Percentiles rank a stretch among this genome's conserved stretches.
These are phyloP conservation scores for Priceomyces castillae DNA, from an alignment of 805 yeast species.

Conservation along the genomic window DNA sequence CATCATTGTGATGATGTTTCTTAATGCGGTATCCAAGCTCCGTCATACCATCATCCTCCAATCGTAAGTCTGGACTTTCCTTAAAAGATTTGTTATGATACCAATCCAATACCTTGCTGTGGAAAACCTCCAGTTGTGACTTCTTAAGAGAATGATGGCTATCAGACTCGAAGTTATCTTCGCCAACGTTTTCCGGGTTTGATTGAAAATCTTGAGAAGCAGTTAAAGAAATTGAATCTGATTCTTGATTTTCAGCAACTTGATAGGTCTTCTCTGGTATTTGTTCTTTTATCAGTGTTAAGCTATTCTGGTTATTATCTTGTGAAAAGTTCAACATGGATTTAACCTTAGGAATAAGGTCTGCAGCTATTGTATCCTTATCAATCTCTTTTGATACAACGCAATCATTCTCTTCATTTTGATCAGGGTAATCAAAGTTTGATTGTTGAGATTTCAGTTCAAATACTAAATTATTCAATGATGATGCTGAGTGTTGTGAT, in stretches of 20 bases:
- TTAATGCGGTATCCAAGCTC: slow-evolving; percentile 42
- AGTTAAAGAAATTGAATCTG: background rate
- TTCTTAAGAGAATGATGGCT: background rate
- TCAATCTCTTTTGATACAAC: background rate
- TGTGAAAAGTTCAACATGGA: slow-evolving; percentile 30
- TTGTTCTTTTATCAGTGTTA: background rate
- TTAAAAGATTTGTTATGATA: slow-evolving; percentile 4
- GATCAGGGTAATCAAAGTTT: background rate
- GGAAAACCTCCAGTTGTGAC: background rate
- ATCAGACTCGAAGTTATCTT: background rate
- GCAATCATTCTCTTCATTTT: background rate
- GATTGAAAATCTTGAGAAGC: background rate
- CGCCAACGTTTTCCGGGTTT: background rate
- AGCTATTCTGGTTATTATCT: slow-evolving; percentile 7
- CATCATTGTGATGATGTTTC: slow-evolving; percentile 42
- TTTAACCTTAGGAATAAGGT: slow-evolving; percentile 16
- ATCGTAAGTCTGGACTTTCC: slow-evolving; percentile 12
- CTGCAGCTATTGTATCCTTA: background rate
- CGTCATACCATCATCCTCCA: slow-evolving; percentile 32
- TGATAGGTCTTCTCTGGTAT: background rate
- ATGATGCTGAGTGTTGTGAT: slow-evolving; percentile 25
- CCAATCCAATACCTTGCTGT: background rate
- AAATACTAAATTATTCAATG: slow-evolving; percentile 10
- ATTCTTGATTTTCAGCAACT: background rate
- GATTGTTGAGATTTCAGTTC: background rate